Evolutionary conservation across 352 stramenopile species (phyloP).

Genomic region (Globisporangium cederbergense): DNA sequence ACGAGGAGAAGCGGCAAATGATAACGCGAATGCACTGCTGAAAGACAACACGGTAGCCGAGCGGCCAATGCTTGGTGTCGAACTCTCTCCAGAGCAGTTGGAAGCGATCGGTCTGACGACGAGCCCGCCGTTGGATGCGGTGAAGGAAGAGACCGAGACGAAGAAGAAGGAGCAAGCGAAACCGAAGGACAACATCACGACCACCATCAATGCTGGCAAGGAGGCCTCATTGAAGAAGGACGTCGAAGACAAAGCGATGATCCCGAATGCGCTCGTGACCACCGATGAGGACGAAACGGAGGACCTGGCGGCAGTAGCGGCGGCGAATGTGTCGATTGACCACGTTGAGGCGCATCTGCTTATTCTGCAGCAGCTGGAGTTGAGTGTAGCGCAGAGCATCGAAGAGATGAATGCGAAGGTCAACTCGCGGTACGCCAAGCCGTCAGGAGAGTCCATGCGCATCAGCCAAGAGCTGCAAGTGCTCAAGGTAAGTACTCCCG

Average conservation of each 20-base stretch:
- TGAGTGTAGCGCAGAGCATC: conserved; percentile 66
- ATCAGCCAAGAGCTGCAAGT: conserved; percentile 41
- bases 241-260: not conserved
- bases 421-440: conserved; percentile 25
- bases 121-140: not conserved
- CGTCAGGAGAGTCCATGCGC: conserved; percentile 23
- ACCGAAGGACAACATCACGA: not conserved
- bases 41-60: not conserved
- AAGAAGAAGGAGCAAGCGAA: not conserved
- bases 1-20: not conserved
- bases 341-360: conserved; percentile 75
- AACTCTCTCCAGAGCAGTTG: conserved; percentile 16
- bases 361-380: conserved; percentile 68
- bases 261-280: not conserved
- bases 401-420: conserved; percentile 34
- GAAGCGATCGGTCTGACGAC: conserved; percentile 15
- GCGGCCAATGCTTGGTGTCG: conserved; percentile 1
- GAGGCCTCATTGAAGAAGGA: not conserved
- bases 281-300: not conserved
- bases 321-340: conserved; percentile 62
- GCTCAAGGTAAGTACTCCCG: conserved; percentile 20
- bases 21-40: not conserved
- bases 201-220: not conserved
- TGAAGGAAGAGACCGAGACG: not conserved
- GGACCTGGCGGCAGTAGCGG: not conserved